Evolutionary conservation across 768 basidiomycete genomes (phyloP).

Genomic region (Boletellus ananiceps): DNA sequence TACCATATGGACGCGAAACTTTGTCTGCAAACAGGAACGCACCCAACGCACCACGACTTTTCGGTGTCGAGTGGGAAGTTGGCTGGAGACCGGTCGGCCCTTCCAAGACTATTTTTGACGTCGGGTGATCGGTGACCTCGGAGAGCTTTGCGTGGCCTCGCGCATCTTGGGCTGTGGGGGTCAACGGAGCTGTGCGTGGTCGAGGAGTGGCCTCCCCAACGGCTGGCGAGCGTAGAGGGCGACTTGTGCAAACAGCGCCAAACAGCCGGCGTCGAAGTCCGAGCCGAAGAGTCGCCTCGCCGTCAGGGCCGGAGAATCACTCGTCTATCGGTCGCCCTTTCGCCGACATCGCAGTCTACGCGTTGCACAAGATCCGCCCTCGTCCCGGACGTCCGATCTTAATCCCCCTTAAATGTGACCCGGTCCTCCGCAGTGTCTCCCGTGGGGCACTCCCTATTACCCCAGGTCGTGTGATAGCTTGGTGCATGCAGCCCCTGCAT

Average conservation of each 20-base stretch:
- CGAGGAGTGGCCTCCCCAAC: too few relatives aligned
- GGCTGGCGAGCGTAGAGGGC: too few relatives aligned
- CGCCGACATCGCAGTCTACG: slow-evolving; percentile 3
- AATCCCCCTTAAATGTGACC: slow-evolving; percentile 8
- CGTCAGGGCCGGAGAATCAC: background rate
- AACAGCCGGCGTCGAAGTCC: background rate
- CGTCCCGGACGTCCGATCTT: slow-evolving; percentile 11
- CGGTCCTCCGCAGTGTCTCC: slow-evolving; percentile 19
- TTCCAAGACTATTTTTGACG: background rate
- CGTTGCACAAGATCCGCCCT: slow-evolving; percentile 26
- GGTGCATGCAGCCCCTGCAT: slow-evolving; percentile 6
- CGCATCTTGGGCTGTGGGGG: background rate
- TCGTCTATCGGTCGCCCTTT: slow-evolving; percentile 10
- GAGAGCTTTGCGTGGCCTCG: background rate
- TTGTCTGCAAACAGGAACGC: slow-evolving; percentile 1
- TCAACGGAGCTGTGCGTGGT: too few relatives aligned
- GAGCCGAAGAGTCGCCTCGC: too few relatives aligned
- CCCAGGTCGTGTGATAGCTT: slow-evolving; percentile 27
- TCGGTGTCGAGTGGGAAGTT: background rate
- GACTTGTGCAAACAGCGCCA: background rate
- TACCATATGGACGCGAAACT: slow-evolving; percentile 6
- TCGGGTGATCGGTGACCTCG: background rate
- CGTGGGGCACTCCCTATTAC: slow-evolving; percentile 26
- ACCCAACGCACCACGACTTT: slow-evolving; percentile 1
- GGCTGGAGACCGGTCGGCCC: slow-evolving; percentile 2